Percentiles rank a stretch among this genome's conserved stretches.
phyloP scores from a whole-genome alignment of 768 basidiomycete species.

The Tylopilus felleus region DNA sequence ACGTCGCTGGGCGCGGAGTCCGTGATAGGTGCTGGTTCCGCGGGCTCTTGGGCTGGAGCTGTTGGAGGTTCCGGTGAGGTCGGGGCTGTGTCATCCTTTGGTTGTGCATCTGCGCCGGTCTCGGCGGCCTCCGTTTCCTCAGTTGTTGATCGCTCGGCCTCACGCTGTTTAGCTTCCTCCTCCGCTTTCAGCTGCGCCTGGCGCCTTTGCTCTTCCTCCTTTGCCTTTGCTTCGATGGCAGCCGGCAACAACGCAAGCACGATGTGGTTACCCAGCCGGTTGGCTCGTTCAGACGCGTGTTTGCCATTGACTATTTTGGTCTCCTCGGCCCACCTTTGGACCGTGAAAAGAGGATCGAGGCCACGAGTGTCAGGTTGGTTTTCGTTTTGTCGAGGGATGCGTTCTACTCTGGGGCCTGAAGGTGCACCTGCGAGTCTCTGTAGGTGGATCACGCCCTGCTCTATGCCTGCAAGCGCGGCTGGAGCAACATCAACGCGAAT shows the following conservation, averaged over 20 bases:
- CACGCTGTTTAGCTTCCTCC: conserved; percentile 40
- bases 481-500: conserved; percentile 78
- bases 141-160: conserved; percentile 32
- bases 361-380: conserved; percentile 43
- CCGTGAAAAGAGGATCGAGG: conserved; percentile 75
- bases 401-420: conserved; percentile 61
- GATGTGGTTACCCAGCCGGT: conserved; percentile 68
- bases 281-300: conserved; percentile 63
- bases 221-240: conserved; percentile 57
- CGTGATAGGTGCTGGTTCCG: conserved; percentile 26
- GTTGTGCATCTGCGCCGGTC: conserved; percentile 9
- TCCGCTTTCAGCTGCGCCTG: conserved; percentile 56
- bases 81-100: conserved; percentile 14
- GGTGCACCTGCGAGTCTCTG: conserved; percentile 47
- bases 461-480: conserved; percentile 57
- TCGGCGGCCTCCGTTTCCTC: conserved; percentile 35
- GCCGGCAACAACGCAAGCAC: conserved; percentile 74
- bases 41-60: conserved; percentile 8
- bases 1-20: conserved; percentile 39
- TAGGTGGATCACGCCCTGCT: conserved; percentile 48
- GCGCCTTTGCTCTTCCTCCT: conserved; percentile 36
- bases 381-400: conserved; percentile 44
- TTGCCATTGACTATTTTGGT: conserved; percentile 76
- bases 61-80: conserved; percentile 9
- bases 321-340: conserved; percentile 89